Conservation (phyloP, 805 yeast species). For the Metschnikowia hibisci region DNA sequence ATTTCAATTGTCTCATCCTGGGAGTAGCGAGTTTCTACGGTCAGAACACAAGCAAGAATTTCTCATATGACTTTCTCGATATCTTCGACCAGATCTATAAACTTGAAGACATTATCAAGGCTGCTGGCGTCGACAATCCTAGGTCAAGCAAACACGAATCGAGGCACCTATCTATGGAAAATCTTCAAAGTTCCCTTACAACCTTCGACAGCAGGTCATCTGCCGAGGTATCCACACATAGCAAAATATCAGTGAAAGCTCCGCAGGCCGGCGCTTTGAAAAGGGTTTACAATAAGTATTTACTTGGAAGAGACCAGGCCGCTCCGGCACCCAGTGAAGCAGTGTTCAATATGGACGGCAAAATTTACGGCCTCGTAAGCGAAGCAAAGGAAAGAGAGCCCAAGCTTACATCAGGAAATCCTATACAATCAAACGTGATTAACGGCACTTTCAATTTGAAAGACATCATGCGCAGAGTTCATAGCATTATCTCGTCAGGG, state of each 20-base stretch:
- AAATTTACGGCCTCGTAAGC: constrained; percentile 25
- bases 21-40: constrained; percentile 1
- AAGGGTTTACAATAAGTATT: background rate
- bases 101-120: background rate
- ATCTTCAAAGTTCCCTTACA: background rate
- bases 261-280: background rate
- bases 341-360: constrained; percentile 5
- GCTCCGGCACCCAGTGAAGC: constrained; percentile 1
- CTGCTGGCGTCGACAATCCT: background rate
- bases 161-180: background rate
- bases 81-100: constrained; percentile 15
- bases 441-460: constrained; percentile 16
- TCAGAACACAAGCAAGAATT: constrained; percentile 1
- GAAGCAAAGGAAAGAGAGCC: constrained; percentile 14
- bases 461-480: constrained; percentile 30
- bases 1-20: constrained; percentile 26
- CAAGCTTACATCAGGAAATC: background rate
- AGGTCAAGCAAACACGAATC: background rate
- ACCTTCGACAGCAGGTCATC: background rate
- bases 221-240: background rate
- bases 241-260: background rate
- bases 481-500: constrained; percentile 16
- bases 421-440: background rate
- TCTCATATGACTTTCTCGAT: constrained; percentile 18
- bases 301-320: background rate